A percentile compares a stretch with the other conserved stretches of the same genome.
Conservation (phyloP, 225 moss, liverwort and hornwort species). For the Physcomitrium patens region DNA sequence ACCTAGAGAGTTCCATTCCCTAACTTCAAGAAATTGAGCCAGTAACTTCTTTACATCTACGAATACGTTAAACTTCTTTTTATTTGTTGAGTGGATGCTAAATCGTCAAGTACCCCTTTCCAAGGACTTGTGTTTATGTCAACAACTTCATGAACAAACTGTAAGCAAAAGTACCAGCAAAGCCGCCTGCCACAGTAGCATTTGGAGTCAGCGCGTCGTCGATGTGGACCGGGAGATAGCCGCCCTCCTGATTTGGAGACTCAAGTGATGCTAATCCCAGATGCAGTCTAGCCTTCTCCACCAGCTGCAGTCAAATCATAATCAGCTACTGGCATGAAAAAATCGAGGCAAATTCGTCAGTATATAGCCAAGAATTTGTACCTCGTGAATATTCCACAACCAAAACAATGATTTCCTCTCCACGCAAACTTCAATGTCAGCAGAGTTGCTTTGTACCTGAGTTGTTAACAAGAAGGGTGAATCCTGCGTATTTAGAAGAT, state of each 20-base stretch:
- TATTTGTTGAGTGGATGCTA: not conserved
- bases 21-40: not conserved
- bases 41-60: not conserved
- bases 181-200: slow-evolving; percentile 63
- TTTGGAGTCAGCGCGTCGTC: slow-evolving; percentile 65
- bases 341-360: not conserved
- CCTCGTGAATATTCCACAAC: slow-evolving; percentile 1
- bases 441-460: slow-evolving; percentile 44
- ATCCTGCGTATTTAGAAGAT: slow-evolving; percentile 66
- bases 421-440: not conserved
- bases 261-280: slow-evolving; percentile 71
- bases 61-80: not conserved
- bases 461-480: slow-evolving; percentile 67
- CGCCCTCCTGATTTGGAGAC: slow-evolving; percentile 57
- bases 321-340: not conserved
- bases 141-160: not conserved
- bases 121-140: not conserved
- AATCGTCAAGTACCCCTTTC: slow-evolving; percentile 11
- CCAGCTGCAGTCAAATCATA: slow-evolving; percentile 51
- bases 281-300: slow-evolving; percentile 63
- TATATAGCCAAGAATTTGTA: not conserved
- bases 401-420: not conserved
- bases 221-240: slow-evolving; percentile 62
- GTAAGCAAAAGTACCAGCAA: slow-evolving; percentile 56
- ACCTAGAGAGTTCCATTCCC: slow-evolving; percentile 6